phyloP scores from a whole-genome alignment of 163 green algal genomes.

The Scenedesmus sp. region DNA sequence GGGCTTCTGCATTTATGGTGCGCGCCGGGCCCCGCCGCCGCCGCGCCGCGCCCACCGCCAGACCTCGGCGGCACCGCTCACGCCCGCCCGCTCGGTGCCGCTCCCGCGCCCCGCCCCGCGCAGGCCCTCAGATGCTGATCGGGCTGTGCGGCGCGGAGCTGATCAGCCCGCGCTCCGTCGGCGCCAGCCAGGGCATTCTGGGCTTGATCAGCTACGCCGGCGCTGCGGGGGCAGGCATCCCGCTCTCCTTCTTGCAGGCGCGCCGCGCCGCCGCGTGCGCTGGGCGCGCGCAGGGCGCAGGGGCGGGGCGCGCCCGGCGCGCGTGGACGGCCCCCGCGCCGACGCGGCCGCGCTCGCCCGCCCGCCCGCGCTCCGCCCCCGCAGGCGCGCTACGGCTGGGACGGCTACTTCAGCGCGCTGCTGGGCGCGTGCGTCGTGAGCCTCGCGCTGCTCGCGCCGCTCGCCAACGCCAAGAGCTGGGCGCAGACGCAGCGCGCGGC shows the following conservation, averaged over 20 bases:
- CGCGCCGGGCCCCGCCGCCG: too few species aligned
- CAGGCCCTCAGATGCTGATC: slow-evolving; percentile 70
- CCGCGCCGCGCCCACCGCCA: too few species aligned
- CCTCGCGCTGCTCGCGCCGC: slow-evolving; percentile 45
- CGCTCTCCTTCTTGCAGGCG: slow-evolving; percentile 49
- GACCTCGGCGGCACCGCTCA: too few species aligned
- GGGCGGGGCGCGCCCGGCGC: too few species aligned
- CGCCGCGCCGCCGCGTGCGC: too few species aligned
- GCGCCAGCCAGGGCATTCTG: slow-evolving; percentile 63
- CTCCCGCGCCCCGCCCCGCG: too few species aligned
- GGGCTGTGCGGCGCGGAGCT: slow-evolving; percentile 79
- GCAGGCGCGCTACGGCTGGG: slow-evolving; percentile 56
- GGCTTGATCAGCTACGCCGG: slow-evolving; percentile 74
- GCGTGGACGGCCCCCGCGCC: too few species aligned
- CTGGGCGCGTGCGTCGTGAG: slow-evolving; percentile 42
- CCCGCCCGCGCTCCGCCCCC: too few species aligned
- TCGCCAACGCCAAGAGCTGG: slow-evolving; percentile 46
- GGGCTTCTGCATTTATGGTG: slow-evolving; percentile 58
- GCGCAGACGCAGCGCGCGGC: slow-evolving; percentile 34
- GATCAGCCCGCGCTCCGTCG: slow-evolving; percentile 57
- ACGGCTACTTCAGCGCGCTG: slow-evolving; percentile 62
- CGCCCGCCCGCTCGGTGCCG: too few species aligned
- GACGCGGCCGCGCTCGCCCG: too few species aligned
- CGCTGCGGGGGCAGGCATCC: slow-evolving; percentile 55
- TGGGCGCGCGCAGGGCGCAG: too few species aligned